These are phyloP conservation scores for Pseudozyma pruni DNA, from an alignment of 1,284 basidiomycete species.

Conservation along the genomic window DNA sequence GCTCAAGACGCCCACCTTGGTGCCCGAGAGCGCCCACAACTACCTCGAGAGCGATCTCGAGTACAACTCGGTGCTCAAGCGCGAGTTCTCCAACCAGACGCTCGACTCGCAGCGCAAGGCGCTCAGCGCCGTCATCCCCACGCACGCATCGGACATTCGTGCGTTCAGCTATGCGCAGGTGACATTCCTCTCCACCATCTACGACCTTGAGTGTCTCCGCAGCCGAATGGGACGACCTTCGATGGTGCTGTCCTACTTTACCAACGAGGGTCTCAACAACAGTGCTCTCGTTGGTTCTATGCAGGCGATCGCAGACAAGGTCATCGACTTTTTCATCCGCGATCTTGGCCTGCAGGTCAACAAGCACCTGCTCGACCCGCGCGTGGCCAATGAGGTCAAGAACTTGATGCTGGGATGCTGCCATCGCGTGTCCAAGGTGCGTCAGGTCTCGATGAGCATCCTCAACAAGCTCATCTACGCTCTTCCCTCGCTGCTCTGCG, in stretches of 20 bases:
- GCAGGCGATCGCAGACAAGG: constrained; percentile 87
- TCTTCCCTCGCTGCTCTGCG: constrained; percentile 93
- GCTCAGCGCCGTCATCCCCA: constrained; percentile 73
- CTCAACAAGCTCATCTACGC: constrained; percentile 87
- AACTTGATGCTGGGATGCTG: constrained; percentile 82
- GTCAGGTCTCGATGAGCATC: constrained; percentile 83
- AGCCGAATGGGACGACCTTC: constrained; percentile 83
- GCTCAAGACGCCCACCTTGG: constrained; percentile 84
- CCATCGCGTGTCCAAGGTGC: constrained; percentile 82
- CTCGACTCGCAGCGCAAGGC: constrained; percentile 62
- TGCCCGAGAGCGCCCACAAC: constrained; percentile 84
- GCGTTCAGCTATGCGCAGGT: constrained; percentile 83
- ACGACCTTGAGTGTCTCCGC: constrained; percentile 88
- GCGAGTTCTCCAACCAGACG: constrained; percentile 68
- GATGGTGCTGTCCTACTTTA: constrained; percentile 86
- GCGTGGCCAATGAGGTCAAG: constrained; percentile 80
- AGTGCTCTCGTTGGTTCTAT: constrained; percentile 77
- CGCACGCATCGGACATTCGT: constrained; percentile 79
- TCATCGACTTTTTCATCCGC: constrained; percentile 68
- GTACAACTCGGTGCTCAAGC: constrained; percentile 85
- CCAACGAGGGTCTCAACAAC: constrained; percentile 84
- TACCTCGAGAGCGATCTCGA: constrained; percentile 89
- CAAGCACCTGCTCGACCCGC: constrained; percentile 80
- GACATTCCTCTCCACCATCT: constrained; percentile 86
- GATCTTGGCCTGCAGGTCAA: constrained; percentile 73